Evolutionary conservation across 164 flowering plant species (phyloP).

Genomic region (Paratinospora sagittata): DNA sequence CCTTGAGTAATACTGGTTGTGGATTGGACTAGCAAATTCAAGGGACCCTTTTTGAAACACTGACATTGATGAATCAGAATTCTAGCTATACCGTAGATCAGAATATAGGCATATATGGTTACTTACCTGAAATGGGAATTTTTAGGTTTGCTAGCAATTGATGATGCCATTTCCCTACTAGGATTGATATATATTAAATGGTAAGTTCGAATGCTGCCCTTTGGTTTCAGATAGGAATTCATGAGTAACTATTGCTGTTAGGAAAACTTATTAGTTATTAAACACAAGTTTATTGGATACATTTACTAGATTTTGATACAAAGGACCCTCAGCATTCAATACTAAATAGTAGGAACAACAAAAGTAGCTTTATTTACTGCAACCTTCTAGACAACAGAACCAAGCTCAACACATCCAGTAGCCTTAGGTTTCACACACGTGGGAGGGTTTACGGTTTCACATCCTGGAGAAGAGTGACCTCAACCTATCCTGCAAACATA

Average conservation of each 20-base stretch:
- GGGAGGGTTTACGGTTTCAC: neutral
- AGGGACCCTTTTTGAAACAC: neutral
- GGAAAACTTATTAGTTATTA: neutral
- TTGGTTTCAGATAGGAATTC: neutral
- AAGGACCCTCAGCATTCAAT: neutral
- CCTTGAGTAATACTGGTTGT: neutral
- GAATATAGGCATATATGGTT: too few species aligned
- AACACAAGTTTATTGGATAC: neutral
- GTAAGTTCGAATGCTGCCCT: neutral
- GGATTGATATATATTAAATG: neutral
- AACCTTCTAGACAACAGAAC: neutral
- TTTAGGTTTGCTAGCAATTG: too few species aligned
- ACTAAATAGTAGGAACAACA: constrained; percentile 2
- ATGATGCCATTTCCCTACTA: too few species aligned
- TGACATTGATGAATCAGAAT: neutral
- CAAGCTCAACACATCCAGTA: neutral
- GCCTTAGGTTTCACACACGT: neutral
- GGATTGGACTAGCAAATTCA: neutral
- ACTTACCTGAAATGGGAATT: too few species aligned
- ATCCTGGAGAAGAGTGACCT: neutral
- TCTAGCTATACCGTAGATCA: too few species aligned
- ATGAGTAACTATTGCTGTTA: neutral
- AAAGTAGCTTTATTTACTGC: neutral
- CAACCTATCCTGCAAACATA: constrained; percentile 18
- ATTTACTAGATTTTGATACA: neutral